phyloP scores from a whole-genome alignment of 2,329 filamentous ascomycete species.

The Diplocarpon rosae region DNA sequence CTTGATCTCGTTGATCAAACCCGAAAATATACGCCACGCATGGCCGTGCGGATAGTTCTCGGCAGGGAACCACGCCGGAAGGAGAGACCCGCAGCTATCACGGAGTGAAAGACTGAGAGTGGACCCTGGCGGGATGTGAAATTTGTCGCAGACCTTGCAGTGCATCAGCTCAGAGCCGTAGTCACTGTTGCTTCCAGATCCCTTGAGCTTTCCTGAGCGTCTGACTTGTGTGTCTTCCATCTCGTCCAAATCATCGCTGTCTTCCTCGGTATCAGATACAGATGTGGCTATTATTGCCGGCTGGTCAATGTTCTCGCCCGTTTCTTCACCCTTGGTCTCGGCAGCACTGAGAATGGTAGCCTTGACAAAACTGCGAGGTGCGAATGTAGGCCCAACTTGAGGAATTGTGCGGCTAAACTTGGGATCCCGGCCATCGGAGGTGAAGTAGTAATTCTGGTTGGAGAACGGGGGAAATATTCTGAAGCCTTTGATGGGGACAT shows the following conservation, averaged over 20 bases:
- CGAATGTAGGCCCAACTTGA: background rate
- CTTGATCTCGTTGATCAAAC: constrained; percentile 14
- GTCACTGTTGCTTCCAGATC: background rate
- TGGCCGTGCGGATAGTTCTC: constrained; percentile 5
- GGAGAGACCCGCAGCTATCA: constrained; percentile 18
- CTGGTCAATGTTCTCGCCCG: no score
- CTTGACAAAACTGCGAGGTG: background rate
- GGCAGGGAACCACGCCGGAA: constrained; percentile 25
- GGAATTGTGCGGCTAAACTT: background rate
- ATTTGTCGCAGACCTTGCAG: constrained; percentile 19
- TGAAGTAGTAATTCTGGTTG: constrained; percentile 10
- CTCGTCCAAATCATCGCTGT: background rate
- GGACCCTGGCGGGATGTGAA: constrained; percentile 20
- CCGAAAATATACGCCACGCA: constrained; percentile 14
- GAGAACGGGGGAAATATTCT: constrained; percentile 7
- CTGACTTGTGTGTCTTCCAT: background rate
- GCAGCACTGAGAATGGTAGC: background rate
- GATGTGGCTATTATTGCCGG: background rate
- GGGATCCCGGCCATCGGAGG: constrained; percentile 8
- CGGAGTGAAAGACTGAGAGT: constrained; percentile 17
- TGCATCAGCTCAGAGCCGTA: constrained; percentile 11
- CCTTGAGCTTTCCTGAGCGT: background rate
- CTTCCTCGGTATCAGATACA: background rate
- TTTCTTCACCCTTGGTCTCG: no score
- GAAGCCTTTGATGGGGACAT: background rate